phyloP scores from a whole-genome alignment of 2,329 filamentous ascomycete species.

The Lecanicillium sp. region DNA sequence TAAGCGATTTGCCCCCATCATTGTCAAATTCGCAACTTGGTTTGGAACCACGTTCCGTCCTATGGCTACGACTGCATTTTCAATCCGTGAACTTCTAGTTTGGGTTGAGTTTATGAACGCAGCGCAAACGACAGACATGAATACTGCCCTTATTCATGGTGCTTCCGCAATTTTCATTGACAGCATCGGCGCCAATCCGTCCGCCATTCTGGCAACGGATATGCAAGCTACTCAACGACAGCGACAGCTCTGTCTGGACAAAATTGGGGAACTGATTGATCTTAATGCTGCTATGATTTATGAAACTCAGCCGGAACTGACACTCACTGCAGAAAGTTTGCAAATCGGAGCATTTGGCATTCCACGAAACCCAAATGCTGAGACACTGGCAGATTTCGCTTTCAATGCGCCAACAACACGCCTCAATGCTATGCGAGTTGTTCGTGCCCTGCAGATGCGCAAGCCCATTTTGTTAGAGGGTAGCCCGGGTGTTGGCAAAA shows the following conservation, averaged over 20 bases:
- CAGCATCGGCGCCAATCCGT: constrained; percentile 88
- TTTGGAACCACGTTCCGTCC: constrained; percentile 78
- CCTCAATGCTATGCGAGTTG: constrained; percentile 81
- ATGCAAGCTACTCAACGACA: constrained; percentile 62
- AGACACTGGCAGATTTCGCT: constrained; percentile 36
- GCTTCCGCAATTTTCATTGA: constrained; percentile 95
- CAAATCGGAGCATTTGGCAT: constrained; percentile 70
- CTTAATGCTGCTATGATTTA: constrained; percentile 59
- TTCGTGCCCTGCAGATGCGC: constrained; percentile 76
- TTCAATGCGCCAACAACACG: constrained; percentile 86
- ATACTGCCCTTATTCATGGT: constrained; percentile 60
- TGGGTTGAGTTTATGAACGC: constrained; percentile 92
- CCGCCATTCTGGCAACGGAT: constrained; percentile 70
- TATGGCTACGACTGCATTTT: constrained; percentile 67
- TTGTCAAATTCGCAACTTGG: constrained; percentile 88
- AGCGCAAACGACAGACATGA: constrained; percentile 37
- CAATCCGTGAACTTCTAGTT: constrained; percentile 82
- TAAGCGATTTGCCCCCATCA: constrained; percentile 51
- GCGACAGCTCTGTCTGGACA: constrained; percentile 61
- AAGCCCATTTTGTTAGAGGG: constrained; percentile 94
- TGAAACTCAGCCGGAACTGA: constrained; percentile 50
- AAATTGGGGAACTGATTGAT: constrained; percentile 59
- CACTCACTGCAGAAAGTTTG: constrained; percentile 41
- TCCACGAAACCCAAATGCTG: constrained; percentile 34
- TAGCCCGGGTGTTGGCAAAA: constrained; percentile 97